Percentiles rank a stretch among this genome's conserved stretches.
Conservation (phyloP, 495 filamentous ascomycete genomes). For the Neurospora terricola region DNA sequence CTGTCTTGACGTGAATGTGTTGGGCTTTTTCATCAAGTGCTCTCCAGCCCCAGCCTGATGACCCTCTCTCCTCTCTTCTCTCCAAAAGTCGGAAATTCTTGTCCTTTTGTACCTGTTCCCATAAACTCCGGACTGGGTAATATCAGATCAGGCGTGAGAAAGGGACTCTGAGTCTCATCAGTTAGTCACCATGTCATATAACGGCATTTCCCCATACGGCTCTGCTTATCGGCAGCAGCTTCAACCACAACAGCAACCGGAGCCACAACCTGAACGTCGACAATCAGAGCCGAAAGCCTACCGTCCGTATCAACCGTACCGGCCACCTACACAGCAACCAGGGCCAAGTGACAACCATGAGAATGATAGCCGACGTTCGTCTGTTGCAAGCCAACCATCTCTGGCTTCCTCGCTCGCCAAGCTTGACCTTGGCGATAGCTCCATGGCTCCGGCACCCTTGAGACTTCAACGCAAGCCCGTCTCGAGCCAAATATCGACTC, state of each 20-base stretch:
- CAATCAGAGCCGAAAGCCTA: not conserved
- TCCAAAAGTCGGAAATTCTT: not conserved
- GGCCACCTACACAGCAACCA: not conserved
- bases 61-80: not conserved
- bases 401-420: not conserved
- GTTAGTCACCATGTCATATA: not conserved
- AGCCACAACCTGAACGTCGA: not conserved
- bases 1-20: not conserved
- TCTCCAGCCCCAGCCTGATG: not conserved
- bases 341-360: not conserved
- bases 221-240: not conserved
- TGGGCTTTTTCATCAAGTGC: not conserved
- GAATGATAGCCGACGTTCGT: not conserved
- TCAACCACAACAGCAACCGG: not conserved
- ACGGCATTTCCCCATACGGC: not conserved
- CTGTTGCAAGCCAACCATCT: not conserved
- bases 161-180: not conserved
- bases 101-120: not conserved
- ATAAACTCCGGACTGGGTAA: not conserved
- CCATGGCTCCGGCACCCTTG: not conserved
- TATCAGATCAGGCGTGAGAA: not conserved
- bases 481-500: not conserved
- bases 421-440: not conserved
- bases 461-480: not conserved
- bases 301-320: not conserved